Evolutionary conservation across 768 basidiomycete species (phyloP).

Genomic region (Russula compacta): DNA sequence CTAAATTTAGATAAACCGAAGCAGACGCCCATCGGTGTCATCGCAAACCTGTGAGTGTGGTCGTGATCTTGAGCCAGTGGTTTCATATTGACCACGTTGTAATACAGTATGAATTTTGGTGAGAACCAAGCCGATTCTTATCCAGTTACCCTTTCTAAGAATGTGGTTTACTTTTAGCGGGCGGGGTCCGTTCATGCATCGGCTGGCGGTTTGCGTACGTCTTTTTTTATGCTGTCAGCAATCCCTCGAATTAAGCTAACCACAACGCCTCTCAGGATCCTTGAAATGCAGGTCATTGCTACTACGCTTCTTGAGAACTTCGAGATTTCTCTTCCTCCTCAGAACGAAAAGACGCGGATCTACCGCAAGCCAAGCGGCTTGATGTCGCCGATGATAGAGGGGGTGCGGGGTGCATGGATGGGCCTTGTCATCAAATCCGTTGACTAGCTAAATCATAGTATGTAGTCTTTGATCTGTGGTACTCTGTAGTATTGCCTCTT

Average conservation of each 20-base stretch:
- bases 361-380: background rate
- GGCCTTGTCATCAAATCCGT: background rate
- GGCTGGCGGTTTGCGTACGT: conserved; percentile 5
- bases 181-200: background rate
- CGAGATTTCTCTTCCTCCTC: background rate
- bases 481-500: too few species aligned
- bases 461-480: too few species aligned
- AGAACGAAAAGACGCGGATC: background rate
- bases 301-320: background rate
- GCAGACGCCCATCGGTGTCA: background rate
- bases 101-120: conserved; percentile 2
- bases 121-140: background rate
- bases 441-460: background rate
- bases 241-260: background rate
- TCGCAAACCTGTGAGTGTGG: background rate
- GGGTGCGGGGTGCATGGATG: background rate
- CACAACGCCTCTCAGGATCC: background rate
- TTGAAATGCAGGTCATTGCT: background rate
- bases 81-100: background rate
- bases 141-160: background rate
- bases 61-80: background rate
- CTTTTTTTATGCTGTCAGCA: background rate
- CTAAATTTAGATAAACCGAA: background rate
- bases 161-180: background rate
- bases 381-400: background rate